These are phyloP conservation scores for Lepiota brunneoincarnata DNA, from an alignment of 768 basidiomycete species.

Conservation along the genomic window DNA sequence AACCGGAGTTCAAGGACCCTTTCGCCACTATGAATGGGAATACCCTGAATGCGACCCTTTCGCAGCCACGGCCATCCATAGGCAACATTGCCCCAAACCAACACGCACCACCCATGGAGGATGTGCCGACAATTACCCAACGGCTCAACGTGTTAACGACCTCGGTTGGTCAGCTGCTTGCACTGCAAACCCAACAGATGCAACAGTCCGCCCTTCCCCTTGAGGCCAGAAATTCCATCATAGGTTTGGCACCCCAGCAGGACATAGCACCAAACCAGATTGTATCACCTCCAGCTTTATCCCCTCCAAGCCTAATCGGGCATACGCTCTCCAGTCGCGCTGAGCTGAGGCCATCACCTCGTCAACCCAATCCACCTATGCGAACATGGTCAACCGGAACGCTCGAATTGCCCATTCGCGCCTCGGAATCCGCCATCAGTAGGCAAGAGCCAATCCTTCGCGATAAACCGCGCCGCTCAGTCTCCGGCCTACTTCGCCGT, in stretches of 20 bases:
- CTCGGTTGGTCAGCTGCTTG: conserved; percentile 82
- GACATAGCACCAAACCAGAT: conserved; percentile 48
- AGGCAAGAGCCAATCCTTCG: conserved; percentile 44
- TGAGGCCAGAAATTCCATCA: conserved; percentile 38
- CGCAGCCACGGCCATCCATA: conserved; percentile 54
- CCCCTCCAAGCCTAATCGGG: conserved; percentile 42
- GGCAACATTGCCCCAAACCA: conserved; percentile 74
- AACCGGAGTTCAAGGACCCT: conserved; percentile 83
- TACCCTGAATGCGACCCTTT: conserved; percentile 20
- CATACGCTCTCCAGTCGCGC: conserved; percentile 65
- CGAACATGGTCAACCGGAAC: conserved; percentile 86
- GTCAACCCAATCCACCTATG: conserved; percentile 68
- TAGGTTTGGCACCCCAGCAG: conserved; percentile 37
- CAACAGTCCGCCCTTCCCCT: conserved; percentile 41
- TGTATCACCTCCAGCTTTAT: conserved; percentile 37
- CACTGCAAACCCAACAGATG: conserved; percentile 73
- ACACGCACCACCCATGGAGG: conserved; percentile 54
- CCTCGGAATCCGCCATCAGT: conserved; percentile 40
- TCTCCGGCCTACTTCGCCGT: conserved; percentile 63
- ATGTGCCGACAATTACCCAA: conserved; percentile 73
- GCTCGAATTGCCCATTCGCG: conserved; percentile 67
- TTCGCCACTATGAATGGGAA: conserved; percentile 49
- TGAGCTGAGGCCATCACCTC: conserved; percentile 57
- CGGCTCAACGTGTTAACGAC: conserved; percentile 77
- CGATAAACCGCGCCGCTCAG: conserved; percentile 72